These are phyloP conservation scores for Polytolypa hystricis DNA, from an alignment of 2,329 filamentous ascomycete species.

Conservation along the genomic window DNA sequence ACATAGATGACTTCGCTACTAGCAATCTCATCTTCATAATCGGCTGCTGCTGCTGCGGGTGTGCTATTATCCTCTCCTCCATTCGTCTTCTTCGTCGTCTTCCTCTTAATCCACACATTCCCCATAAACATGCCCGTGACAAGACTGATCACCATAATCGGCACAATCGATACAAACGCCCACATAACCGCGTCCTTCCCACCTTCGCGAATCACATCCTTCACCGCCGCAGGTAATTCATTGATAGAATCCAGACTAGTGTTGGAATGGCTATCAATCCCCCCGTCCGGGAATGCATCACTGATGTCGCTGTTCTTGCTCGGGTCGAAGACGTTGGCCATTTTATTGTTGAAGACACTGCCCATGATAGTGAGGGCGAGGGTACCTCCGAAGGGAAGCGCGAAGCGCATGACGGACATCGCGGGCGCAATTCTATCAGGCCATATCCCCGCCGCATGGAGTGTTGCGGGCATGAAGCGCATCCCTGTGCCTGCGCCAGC, in stretches of 20 bases:
- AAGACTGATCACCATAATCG: conserved; percentile 44
- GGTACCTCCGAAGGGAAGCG: conserved; percentile 53
- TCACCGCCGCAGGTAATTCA: conserved; percentile 23
- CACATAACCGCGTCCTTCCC: conserved; percentile 52
- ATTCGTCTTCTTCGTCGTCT: conserved; percentile 11
- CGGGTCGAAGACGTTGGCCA: conserved; percentile 18
- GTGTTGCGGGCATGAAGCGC: conserved; percentile 52
- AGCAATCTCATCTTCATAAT: conserved; percentile 7
- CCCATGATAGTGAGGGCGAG: conserved; percentile 57
- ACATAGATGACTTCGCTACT: conserved; percentile 22
- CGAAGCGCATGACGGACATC: conserved; percentile 49
- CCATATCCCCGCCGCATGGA: conserved; percentile 55
- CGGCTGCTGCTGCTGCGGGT: neutral
- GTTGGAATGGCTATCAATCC: conserved; percentile 22
- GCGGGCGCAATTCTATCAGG: conserved; percentile 47
- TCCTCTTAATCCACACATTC: conserved; percentile 41
- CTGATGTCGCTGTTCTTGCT: conserved; percentile 20
- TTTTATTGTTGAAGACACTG: conserved; percentile 55
- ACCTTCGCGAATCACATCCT: conserved; percentile 30
- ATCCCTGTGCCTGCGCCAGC: conserved; percentile 53
- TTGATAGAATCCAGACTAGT: conserved; percentile 27
- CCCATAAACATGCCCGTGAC: conserved; percentile 37
- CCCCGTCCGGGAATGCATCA: conserved; percentile 18
- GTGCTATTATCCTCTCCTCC: conserved; percentile 3
- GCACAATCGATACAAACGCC: conserved; percentile 52